Percentiles rank a stretch among this genome's conserved stretches.
phyloP scores from a whole-genome alignment of 2,329 filamentous ascomycete genomes.

The Zasmidium cellare region DNA sequence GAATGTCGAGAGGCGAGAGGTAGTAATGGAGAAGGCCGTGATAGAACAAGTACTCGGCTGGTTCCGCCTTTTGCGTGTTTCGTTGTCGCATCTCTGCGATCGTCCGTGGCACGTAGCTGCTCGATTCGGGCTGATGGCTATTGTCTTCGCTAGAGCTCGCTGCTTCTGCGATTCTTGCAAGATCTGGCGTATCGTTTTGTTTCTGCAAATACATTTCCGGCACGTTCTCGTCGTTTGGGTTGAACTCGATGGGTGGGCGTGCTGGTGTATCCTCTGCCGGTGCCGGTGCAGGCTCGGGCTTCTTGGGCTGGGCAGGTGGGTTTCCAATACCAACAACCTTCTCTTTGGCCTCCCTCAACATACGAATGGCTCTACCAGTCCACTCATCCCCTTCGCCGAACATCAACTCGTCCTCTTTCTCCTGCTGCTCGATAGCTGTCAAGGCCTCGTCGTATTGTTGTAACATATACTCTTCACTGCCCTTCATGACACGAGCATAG shows the following conservation, averaged over 20 bases:
- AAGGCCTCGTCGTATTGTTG: constrained; percentile 80
- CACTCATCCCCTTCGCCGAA: constrained; percentile 93
- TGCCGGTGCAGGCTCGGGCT: constrained; percentile 39
- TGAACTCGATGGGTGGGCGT: constrained; percentile 45
- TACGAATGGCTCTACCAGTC: constrained; percentile 78
- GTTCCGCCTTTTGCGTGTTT: constrained; percentile 45
- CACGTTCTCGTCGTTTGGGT: constrained; percentile 44
- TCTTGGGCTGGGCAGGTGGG: constrained; percentile 55
- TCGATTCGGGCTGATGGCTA: constrained; percentile 28
- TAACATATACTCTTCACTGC: constrained; percentile 82
- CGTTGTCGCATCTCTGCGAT: constrained; percentile 48
- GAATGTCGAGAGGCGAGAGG: constrained; percentile 84
- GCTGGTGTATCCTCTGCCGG: constrained; percentile 38
- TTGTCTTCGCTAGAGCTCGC: constrained; percentile 31
- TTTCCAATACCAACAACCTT: constrained; percentile 69
- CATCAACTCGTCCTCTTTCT: constrained; percentile 84
- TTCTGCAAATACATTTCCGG: constrained; percentile 51
- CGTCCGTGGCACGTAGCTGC: constrained; percentile 38
- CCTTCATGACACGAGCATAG: constrained; percentile 94
- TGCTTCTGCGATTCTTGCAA: neutral
- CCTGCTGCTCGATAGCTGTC: constrained; percentile 70
- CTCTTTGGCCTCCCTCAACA: constrained; percentile 74
- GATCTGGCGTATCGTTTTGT: constrained; percentile 18
- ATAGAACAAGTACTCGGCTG: constrained; percentile 78
- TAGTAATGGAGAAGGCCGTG: constrained; percentile 85